These are phyloP conservation scores for Aleurites moluccanus DNA, from an alignment of 441 rosid species.

Conservation along the genomic window DNA sequence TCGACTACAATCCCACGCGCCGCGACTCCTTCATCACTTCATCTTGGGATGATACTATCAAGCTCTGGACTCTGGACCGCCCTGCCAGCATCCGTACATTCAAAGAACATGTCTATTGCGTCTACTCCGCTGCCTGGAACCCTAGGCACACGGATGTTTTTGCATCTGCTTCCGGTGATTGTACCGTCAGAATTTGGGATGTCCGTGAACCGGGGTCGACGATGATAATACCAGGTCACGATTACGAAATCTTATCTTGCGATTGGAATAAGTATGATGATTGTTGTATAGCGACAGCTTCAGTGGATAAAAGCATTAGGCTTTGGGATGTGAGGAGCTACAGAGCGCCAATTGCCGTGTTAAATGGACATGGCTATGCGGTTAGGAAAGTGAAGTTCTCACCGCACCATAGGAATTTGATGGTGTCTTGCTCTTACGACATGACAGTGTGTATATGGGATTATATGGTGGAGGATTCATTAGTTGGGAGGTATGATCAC, in stretches of 20 bases:
- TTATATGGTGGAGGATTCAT: slow-evolving; percentile 81
- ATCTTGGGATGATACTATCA: slow-evolving; percentile 88
- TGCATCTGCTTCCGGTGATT: slow-evolving; percentile 89
- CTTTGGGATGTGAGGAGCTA: slow-evolving; percentile 86
- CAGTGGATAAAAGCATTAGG: slow-evolving; percentile 72
- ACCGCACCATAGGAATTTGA: slow-evolving; percentile 67
- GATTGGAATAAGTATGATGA: slow-evolving; percentile 98
- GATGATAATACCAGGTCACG: slow-evolving; percentile 86
- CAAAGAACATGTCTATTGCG: slow-evolving; percentile 85
- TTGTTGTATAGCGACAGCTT: slow-evolving; percentile 67
- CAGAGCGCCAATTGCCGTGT: slow-evolving; percentile 61
- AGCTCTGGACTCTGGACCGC: slow-evolving; percentile 93
- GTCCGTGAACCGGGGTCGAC: slow-evolving; percentile 86
- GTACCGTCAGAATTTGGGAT: slow-evolving; percentile 83
- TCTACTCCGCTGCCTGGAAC: slow-evolving; percentile 79
- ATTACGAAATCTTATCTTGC: slow-evolving; percentile 64
- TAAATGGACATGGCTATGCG: slow-evolving; percentile 81
- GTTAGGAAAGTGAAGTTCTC: slow-evolving; percentile 86
- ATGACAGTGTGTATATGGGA: slow-evolving; percentile 92
- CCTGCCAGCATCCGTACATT: slow-evolving; percentile 80
- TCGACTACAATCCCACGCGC: slow-evolving; percentile 86
- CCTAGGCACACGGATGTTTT: slow-evolving; percentile 86
- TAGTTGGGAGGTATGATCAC: slow-evolving; percentile 78
- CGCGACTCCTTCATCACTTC: slow-evolving; percentile 82
- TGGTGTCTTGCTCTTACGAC: slow-evolving; percentile 82